Evolutionary conservation across 441 rosid species (phyloP).

Genomic region (Euphorbia neoarborescens): DNA sequence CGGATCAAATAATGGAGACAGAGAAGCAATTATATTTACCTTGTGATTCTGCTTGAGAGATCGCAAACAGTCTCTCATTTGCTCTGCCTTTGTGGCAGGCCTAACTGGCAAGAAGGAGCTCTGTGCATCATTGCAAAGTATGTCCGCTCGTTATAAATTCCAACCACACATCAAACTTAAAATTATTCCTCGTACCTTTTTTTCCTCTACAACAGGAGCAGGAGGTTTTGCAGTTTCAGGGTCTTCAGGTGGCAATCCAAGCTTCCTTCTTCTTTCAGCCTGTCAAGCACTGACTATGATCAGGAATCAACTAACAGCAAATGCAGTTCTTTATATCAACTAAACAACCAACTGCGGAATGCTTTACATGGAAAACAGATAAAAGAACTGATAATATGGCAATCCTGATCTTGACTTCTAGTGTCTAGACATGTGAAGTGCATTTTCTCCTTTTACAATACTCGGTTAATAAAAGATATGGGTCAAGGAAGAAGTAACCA

Average conservation of each 20-base stretch:
- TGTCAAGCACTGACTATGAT: slow-evolving; percentile 26
- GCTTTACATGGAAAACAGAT: not conserved
- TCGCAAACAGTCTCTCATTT: slow-evolving; percentile 87
- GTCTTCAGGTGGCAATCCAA: slow-evolving; percentile 90
- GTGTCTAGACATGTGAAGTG: not conserved
- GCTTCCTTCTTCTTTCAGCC: slow-evolving; percentile 95
- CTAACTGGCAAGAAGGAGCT: slow-evolving; percentile 65
- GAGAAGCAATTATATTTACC: slow-evolving; percentile 30
- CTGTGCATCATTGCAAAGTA: slow-evolving; percentile 31
- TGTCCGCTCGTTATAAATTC: not conserved
- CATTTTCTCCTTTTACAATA: not conserved
- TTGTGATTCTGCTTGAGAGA: slow-evolving; percentile 83
- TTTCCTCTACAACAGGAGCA: slow-evolving; percentile 61
- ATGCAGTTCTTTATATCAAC: slow-evolving; percentile 6
- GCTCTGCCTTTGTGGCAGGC: slow-evolving; percentile 87
- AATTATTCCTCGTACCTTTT: slow-evolving; percentile 41
- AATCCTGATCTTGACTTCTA: not conserved
- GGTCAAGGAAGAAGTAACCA: not conserved
- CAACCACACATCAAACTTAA: not conserved
- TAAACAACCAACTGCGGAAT: not conserved
- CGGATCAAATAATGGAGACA: slow-evolving; percentile 1
- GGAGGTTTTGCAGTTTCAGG: slow-evolving; percentile 62
- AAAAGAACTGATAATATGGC: not conserved
- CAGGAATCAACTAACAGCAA: slow-evolving; percentile 9
- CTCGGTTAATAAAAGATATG: not conserved